Evolutionary conservation across 2,329 filamentous ascomycete species (phyloP), one percentile per base, ranked within the genome.

Genomic region (Sclerotinia spermophila): DNA sequence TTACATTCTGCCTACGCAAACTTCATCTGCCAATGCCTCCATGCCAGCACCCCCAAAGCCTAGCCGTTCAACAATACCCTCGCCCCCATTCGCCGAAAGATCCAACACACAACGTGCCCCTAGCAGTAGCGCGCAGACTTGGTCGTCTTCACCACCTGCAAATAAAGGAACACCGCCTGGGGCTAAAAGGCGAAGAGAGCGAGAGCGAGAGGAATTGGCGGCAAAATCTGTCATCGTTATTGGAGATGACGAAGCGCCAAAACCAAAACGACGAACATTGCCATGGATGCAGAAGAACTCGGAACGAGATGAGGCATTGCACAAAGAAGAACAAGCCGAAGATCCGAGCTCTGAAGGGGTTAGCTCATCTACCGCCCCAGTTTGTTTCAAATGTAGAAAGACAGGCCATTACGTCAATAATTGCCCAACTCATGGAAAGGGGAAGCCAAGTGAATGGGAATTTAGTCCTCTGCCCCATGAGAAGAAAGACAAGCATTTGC

Each of bases 131-230:
- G 75, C 75, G 8, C 70, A 73, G n/a, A 77, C 77, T 45, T 80
- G 79, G 79, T 76, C 78, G 21, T 85, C 84, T 5, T 86, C 85
- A 4, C 82, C 85, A 6, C 82, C 81, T 0, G 80, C 81, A 21
- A 83, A 86, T 71, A 80, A 79, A 71, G 77, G 77, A 65, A 79
- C 79, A 30, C 81, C 77, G 17, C 74, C 74, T 21, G 71, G 69
- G 35, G 72, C 73, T 45, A 13, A 65, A 19, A 60, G 66, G 27
- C 74, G 74, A 65, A 72, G 67, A 65, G 71, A 71, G 48, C 56
- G 68, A 65, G 70, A 71, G 48, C 56, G 48, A 40, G 71, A 74
- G 42, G 68, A 74, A 42, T 40, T 56, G 68, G 59, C 53, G 24
- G 45, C 30, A 11, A 56, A 74, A 30, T 55, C 70, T 17, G 42